Percentiles rank a stretch among this genome's conserved stretches.
phyloP scores from a whole-genome alignment of 768 basidiomycete species.

The Scleroderma citrinum region DNA sequence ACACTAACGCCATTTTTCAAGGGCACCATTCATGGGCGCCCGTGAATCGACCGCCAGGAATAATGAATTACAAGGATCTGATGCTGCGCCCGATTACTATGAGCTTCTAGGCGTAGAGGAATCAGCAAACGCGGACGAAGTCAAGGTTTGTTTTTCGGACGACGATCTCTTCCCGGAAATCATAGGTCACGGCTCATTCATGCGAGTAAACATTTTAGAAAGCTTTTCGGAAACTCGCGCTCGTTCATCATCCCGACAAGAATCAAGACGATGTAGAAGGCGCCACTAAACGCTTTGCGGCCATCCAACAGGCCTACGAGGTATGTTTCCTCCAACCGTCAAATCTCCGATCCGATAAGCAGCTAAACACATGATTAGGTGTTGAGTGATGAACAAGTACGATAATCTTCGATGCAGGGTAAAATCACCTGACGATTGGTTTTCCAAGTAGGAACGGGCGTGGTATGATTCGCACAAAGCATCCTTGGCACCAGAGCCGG shows the following conservation, averaged over 20 bases:
- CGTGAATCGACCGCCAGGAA: conserved; percentile 50
- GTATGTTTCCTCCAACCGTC: conserved; percentile 34
- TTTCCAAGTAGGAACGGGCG: conserved; percentile 78
- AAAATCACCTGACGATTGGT: conserved; percentile 8
- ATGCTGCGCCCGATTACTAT: conserved; percentile 63
- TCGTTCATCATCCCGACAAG: conserved; percentile 86
- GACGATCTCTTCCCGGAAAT: background rate
- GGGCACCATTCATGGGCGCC: conserved; percentile 55
- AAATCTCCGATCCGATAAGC: background rate
- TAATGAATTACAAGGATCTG: conserved; percentile 14
- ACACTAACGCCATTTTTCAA: background rate
- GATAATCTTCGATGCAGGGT: conserved; percentile 1
- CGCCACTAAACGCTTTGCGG: conserved; percentile 81
- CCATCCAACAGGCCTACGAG: conserved; percentile 94
- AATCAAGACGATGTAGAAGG: conserved; percentile 79
- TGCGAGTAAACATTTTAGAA: conserved; percentile 36
- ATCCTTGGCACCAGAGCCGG: conserved; percentile 72
- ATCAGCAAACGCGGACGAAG: conserved; percentile 79
- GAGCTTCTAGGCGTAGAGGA: conserved; percentile 76
- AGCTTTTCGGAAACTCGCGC: conserved; percentile 79
- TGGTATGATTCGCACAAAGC: conserved; percentile 96
- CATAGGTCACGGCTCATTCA: background rate
- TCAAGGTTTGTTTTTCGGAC: conserved; percentile 51
- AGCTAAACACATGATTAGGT: conserved; percentile 41
- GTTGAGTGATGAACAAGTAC: conserved; percentile 82